Evolutionary conservation across 164 flowering plant species (phyloP), one percentile per base, ranked within the genome.

Genomic region (Pachysandra terminalis): DNA sequence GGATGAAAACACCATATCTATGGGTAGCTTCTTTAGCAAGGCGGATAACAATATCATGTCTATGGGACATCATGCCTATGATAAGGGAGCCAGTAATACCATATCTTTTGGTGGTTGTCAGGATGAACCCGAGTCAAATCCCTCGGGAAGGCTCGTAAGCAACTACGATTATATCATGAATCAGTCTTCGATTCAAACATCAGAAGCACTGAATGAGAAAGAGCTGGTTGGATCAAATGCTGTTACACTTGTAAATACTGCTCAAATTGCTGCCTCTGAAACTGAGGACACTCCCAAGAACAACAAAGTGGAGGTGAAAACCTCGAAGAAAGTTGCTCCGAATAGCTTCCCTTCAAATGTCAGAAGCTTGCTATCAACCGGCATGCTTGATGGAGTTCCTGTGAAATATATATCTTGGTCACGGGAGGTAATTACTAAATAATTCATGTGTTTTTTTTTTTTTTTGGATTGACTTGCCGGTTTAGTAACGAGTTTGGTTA

Each of bases 331-430:
- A 70, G 79, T 70, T 54, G 74, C 87, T 64, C 87, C 84, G 19
- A 86, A 86, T 59, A 86, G 83, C 73, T 88, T 83, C 63, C 87
- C 90, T 32, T 83, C 90, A 49, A 86, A 85, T 75, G 93, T 83
- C 57, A 84, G 82, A 75, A 82, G 84, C 64, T 78, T 88, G 78
- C 67, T 88, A 60, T 77, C 90, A 51, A 88, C 93, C 65, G 93
- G 90, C 23, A 85, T 88, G 79, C 89, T 88, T 69, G 93, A 88
- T 71, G 93, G 89, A 25, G 90, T 88, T 26, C 87, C 82, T 55
- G 85, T 88, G n/a, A 86, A 82, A 78, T 86, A 88, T 67, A 72
- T 86, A 57, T 72, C 89, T n/a, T 68, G 82, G 79, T 71, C 87
- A 61, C 83, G 86, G 12, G 85, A 88, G 90, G 93, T 88, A 71